Evolutionary conservation across 2,329 filamentous ascomycete species (phyloP), one percentile per base, ranked within the genome.

Genomic region (Truncatella angustata): DNA sequence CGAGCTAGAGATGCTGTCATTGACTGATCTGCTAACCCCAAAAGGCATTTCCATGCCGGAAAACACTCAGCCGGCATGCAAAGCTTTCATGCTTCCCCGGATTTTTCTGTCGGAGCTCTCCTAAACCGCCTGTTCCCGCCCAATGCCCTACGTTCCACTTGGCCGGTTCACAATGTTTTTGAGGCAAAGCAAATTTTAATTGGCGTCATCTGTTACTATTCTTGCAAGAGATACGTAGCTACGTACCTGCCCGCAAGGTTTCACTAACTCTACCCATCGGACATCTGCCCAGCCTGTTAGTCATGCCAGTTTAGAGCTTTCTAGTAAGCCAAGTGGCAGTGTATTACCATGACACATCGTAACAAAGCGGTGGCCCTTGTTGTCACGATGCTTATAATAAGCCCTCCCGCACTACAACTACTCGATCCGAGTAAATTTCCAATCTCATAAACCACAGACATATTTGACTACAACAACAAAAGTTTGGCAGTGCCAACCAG

Each of bases 321-420:
- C 21, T 43, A 43, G 40, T 23, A 43, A 26, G 12, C 24, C 40
- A 21, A 18, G 26, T 35, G 5, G 18, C 32, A n/a, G 24, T 35
- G 39, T 45, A 37, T 45, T 51, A 51, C 49, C 26, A 51, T 51
- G 49, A 43, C 49, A 51, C 40, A 51, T 37, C 24, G 23, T 43
- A 45, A 43, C 49, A 26, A 35, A 36, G 39, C 26, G 16, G 39
- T 51, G 18, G 16, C 37, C 37, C 12, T 37, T 36, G n/a, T n/a
- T 37, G 12, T 51, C 49, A 37, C 30, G 49, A 51, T 49, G 49
- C 28, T 21, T 51, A 51, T 51, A 51, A 44, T 34, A 51, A 45
- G 37, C 49, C 32, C 39, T 51, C 16, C 49, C 49, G n/a, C n/a
- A n/a, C 37, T 45, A 37, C 21, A 24, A 30, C 26, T 24, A 44